Conservation (phyloP, 1,139 yeast species). For the Hansenula lynferdii region DNA sequence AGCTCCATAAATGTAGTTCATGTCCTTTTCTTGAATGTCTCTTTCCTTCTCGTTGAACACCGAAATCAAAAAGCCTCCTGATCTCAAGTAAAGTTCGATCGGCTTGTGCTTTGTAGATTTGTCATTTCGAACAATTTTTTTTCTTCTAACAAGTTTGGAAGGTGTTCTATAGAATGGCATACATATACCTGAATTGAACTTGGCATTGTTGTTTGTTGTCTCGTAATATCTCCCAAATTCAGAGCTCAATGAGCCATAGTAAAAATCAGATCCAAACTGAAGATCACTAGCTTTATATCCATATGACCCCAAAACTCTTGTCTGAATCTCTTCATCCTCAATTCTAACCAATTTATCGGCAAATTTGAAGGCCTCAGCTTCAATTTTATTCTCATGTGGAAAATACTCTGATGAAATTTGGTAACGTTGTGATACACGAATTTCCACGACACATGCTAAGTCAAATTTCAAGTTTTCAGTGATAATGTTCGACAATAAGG, state of each 20-base stretch:
- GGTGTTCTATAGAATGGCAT: constrained; percentile 46
- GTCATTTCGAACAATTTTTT: constrained; percentile 18
- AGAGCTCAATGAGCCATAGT: constrained; percentile 44
- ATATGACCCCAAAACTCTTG: constrained; percentile 44
- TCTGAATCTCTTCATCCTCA: constrained; percentile 34
- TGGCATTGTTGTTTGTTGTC: constrained; percentile 25
- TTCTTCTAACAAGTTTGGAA: constrained; percentile 38
- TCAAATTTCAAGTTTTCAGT: constrained; percentile 36
- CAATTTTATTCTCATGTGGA: constrained; percentile 37
- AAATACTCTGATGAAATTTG: constrained; percentile 36
- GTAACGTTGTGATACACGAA: constrained; percentile 44
- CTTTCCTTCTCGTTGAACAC: constrained; percentile 36
- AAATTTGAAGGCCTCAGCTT: constrained; percentile 38
- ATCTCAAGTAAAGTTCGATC: constrained; percentile 41
- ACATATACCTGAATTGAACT: constrained; percentile 42
- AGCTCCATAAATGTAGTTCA: constrained; percentile 37
- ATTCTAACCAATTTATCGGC: constrained; percentile 30
- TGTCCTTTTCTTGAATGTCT: constrained; percentile 34
- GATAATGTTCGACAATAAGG: constrained; percentile 37
- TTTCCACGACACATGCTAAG: constrained; percentile 53
- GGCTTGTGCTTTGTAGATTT: constrained; percentile 11
- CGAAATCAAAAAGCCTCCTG: constrained; percentile 57
- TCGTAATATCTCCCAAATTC: constrained; percentile 51
- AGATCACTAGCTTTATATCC: constrained; percentile 31
- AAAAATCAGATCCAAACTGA: constrained; percentile 40